Conservation (phyloP, 2,329 filamentous ascomycete genomes). For the Botrytis galanthina region DNA sequence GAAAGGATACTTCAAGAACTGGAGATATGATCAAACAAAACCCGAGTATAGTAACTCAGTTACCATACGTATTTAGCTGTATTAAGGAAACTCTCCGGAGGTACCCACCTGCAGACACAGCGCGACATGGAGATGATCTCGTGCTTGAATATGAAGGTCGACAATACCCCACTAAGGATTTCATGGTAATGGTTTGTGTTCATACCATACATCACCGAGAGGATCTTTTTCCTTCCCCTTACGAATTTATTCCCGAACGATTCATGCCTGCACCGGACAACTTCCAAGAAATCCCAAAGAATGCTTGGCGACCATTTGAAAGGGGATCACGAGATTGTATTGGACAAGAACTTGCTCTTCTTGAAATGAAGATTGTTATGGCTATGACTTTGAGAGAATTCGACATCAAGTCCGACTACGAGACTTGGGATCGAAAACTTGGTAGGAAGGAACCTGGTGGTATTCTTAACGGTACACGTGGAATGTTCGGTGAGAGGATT, state of each 20-base stretch:
- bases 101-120: constrained; percentile 27
- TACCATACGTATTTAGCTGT: constrained; percentile 30
- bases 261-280: constrained; percentile 41
- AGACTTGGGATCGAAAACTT: constrained; percentile 27
- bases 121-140: constrained; percentile 24
- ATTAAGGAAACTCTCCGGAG: constrained; percentile 32
- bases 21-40: constrained; percentile 21
- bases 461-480: constrained; percentile 24
- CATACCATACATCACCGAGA: constrained; percentile 37
- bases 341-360: constrained; percentile 53
- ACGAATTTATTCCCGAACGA: constrained; percentile 49
- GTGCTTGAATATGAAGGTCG: constrained; percentile 10
- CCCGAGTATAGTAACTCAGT: constrained; percentile 26
- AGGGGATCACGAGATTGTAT: constrained; percentile 55
- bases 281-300: constrained; percentile 32
- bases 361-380: constrained; percentile 48
- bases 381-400: constrained; percentile 38
- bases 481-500: constrained; percentile 22
- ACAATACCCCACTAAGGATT: constrained; percentile 22
- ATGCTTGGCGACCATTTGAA: constrained; percentile 56
- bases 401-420: constrained; percentile 13
- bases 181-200: constrained; percentile 24
- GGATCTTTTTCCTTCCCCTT: constrained; percentile 43
- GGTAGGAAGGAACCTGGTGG: constrained; percentile 25
- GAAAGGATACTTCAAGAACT: constrained; percentile 23